These are phyloP conservation scores for Farysia itapuensis DNA, from an alignment of 1,284 basidiomycete species.

Conservation along the genomic window DNA sequence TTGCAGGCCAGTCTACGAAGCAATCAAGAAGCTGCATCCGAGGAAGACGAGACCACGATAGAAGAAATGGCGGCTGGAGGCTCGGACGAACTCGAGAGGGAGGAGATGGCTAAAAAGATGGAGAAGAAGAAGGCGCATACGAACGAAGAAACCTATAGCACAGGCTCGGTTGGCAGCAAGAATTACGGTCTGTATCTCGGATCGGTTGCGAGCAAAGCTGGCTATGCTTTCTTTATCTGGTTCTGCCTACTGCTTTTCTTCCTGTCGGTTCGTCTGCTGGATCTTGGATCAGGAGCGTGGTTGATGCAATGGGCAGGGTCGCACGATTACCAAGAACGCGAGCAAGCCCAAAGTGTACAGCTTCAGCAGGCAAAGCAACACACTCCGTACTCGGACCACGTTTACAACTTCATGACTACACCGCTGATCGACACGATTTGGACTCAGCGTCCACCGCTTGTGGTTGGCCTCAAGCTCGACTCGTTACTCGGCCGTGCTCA, in stretches of 20 bases:
- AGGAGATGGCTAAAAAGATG: constrained; percentile 40
- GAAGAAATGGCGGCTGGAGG: constrained; percentile 48
- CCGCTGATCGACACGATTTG: constrained; percentile 25
- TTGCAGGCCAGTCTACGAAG: constrained; percentile 26
- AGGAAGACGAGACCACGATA: constrained; percentile 35
- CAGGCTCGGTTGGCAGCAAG: constrained; percentile 43
- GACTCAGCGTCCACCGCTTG: constrained; percentile 13
- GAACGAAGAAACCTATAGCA: constrained; percentile 53
- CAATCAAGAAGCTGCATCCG: neutral
- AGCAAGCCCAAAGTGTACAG: constrained; percentile 1
- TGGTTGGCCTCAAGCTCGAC: constrained; percentile 6
- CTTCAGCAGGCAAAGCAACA: neutral
- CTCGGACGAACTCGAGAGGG: constrained; percentile 40
- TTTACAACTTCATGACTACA: constrained; percentile 18
- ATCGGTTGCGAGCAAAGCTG: constrained; percentile 25
- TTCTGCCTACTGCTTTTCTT: constrained; percentile 39
- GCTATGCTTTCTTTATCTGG: constrained; percentile 44
- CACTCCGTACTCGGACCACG: neutral
- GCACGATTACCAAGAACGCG: constrained; percentile 35
- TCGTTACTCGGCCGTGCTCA: constrained; percentile 2
- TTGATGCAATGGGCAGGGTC: constrained; percentile 55
- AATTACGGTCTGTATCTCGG: constrained; percentile 54
- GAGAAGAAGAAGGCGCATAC: constrained; percentile 45
- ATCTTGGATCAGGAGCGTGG: constrained; percentile 53
- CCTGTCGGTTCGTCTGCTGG: constrained; percentile 38